These are phyloP conservation scores for Mycena belliarum DNA, from an alignment of 768 basidiomycete species.

Conservation along the genomic window DNA sequence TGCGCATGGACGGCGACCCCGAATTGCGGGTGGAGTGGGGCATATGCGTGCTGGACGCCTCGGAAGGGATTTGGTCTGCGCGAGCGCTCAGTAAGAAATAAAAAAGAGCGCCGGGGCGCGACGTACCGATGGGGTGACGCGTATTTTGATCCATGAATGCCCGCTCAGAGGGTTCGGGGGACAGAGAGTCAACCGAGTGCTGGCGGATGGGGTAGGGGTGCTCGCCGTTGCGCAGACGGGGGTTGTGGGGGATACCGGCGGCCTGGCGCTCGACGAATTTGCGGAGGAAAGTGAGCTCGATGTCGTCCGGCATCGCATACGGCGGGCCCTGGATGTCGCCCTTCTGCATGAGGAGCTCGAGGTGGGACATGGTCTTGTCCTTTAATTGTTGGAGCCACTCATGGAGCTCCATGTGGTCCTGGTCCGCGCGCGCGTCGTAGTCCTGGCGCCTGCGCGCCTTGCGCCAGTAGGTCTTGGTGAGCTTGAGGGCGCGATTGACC, in stretches of 20 bases:
- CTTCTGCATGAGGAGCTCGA: slow-evolving; percentile 85
- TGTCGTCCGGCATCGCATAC: slow-evolving; percentile 76
- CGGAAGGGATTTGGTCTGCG: slow-evolving; percentile 37
- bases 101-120: slow-evolving; percentile 11
- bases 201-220: slow-evolving; percentile 35
- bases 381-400: slow-evolving; percentile 88
- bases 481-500: slow-evolving; percentile 78
- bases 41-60: slow-evolving; percentile 37
- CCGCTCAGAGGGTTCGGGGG: slow-evolving; percentile 51
- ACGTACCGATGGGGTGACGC: slow-evolving; percentile 12
- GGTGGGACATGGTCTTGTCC: slow-evolving; percentile 86
- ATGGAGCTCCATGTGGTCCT: slow-evolving; percentile 87
- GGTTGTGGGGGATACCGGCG: slow-evolving; percentile 76
- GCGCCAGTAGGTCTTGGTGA: slow-evolving; percentile 86
- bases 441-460: slow-evolving; percentile 82
- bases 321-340: slow-evolving; percentile 85
- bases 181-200: slow-evolving; percentile 47
- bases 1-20: slow-evolving; percentile 52
- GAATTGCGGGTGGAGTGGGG: slow-evolving; percentile 44
- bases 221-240: slow-evolving; percentile 59
- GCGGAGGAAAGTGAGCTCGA: slow-evolving; percentile 76
- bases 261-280: slow-evolving; percentile 83
- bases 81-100: slow-evolving; percentile 8
- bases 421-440: slow-evolving; percentile 82
- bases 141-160: slow-evolving; percentile 33